Percentiles rank a stretch among this genome's conserved stretches.
Conservation (phyloP, 1,284 basidiomycete species). For the Mycena citricolor region DNA sequence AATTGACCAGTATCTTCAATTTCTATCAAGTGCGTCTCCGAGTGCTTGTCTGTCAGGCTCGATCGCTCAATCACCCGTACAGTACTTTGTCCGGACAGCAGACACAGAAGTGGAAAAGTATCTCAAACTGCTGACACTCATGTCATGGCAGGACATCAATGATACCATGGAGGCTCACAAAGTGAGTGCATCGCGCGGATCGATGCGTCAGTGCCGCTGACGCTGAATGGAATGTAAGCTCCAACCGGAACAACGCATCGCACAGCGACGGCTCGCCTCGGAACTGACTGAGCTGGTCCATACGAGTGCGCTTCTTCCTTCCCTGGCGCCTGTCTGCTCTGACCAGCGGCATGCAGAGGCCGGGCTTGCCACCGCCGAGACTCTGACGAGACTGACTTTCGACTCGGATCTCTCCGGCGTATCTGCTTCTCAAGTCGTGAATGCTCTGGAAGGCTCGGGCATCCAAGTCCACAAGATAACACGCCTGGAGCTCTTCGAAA, state of each 20-base stretch:
- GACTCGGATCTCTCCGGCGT: constrained; percentile 46
- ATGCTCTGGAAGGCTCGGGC: constrained; percentile 61
- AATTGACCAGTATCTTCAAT: constrained; percentile 80
- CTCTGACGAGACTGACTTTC: constrained; percentile 64
- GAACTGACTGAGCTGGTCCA: constrained; percentile 92
- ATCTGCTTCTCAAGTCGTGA: constrained; percentile 44
- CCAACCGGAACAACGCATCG: constrained; percentile 59
- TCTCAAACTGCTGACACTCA: constrained; percentile 82
- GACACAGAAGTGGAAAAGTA: constrained; percentile 86
- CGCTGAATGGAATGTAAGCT: constrained; percentile 33
- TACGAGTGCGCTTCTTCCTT: constrained; percentile 52
- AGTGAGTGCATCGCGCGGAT: constrained; percentile 42
- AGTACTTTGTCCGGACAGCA: constrained; percentile 88
- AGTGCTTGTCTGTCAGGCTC: constrained; percentile 3
- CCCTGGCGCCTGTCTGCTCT: neutral
- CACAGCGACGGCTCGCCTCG: constrained; percentile 79
- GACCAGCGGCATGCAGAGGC: constrained; percentile 28
- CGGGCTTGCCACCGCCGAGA: constrained; percentile 50
- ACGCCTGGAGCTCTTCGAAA: constrained; percentile 44
- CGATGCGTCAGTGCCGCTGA: neutral
- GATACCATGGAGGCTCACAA: constrained; percentile 60
- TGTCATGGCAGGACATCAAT: constrained; percentile 62
- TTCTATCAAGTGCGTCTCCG: constrained; percentile 80
- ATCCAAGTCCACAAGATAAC: constrained; percentile 51
- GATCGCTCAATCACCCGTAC: constrained; percentile 14